Evolutionary conservation across 768 basidiomycete species (phyloP).

Genomic region (Flagelloscypha sp.): DNA sequence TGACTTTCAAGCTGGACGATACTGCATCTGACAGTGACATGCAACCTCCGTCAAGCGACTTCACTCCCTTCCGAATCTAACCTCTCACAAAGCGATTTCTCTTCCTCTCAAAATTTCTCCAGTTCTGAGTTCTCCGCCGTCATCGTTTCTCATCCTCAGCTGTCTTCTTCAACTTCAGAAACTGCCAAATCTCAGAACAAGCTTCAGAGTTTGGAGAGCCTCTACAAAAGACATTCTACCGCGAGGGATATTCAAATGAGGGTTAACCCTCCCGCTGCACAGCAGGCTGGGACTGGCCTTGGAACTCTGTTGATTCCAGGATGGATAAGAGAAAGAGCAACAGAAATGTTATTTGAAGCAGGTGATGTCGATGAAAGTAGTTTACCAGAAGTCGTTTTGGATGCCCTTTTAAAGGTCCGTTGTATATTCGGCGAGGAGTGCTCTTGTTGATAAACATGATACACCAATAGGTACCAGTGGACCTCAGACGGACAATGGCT

Average conservation of each 20-base stretch:
- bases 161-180: conserved; percentile 17
- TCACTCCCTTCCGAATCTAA: conserved; percentile 62
- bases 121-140: conserved; percentile 55
- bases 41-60: conserved; percentile 44
- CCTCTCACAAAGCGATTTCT: conserved; percentile 47
- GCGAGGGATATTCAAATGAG: conserved; percentile 66
- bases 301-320: conserved; percentile 85
- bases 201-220: conserved; percentile 55
- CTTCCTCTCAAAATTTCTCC: conserved; percentile 42
- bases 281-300: conserved; percentile 62
- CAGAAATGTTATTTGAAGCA: conserved; percentile 85
- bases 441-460: conserved; percentile 7
- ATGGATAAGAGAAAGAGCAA: conserved; percentile 88
- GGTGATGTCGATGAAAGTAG: conserved; percentile 85
- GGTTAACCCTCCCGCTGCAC: conserved; percentile 57
- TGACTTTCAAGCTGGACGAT: conserved; percentile 6
- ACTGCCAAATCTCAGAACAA: conserved; percentile 33
- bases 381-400: conserved; percentile 73
- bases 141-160: conserved; percentile 37
- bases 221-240: conserved; percentile 72
- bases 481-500: conserved; percentile 77
- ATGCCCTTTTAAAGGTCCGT: conserved; percentile 68
- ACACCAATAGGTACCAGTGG: conserved; percentile 65
- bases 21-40: conserved; percentile 22
- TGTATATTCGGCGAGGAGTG: background rate